phyloP scores from a whole-genome alignment of 2,329 filamentous ascomycete genomes.

The Penicillium sclerotiorum region DNA sequence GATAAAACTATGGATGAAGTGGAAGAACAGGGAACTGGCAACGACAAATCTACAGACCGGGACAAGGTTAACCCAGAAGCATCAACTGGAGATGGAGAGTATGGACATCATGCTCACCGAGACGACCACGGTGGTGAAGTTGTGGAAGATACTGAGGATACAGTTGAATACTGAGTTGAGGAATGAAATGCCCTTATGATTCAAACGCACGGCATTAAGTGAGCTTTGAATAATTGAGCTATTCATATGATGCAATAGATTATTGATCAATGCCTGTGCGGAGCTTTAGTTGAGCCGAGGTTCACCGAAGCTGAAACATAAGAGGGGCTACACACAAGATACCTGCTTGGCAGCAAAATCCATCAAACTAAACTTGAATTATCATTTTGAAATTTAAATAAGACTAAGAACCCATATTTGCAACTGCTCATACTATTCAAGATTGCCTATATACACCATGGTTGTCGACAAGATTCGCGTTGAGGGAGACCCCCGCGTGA shows the following conservation, averaged over 20 bases:
- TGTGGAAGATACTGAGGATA: conserved; percentile 83
- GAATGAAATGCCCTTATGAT: too few relatives aligned
- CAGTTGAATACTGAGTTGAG: conserved; percentile 76
- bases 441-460: conserved; percentile 48
- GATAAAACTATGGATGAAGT: neutral
- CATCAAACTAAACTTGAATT: too few relatives aligned
- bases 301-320: too few relatives aligned
- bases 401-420: neutral
- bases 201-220: too few relatives aligned
- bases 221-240: too few relatives aligned
- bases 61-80: conserved; percentile 25
- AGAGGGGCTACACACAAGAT: too few relatives aligned
- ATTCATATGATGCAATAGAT: too few relatives aligned
- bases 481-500: conserved; percentile 66
- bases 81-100: conserved; percentile 39
- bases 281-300: too few relatives aligned
- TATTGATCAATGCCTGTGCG: too few relatives aligned
- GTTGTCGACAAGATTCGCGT: conserved; percentile 63
- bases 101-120: conserved; percentile 47
- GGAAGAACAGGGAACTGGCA: conserved; percentile 22
- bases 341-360: too few relatives aligned
- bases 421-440: neutral
- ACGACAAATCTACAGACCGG: conserved; percentile 22
- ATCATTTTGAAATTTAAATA: too few relatives aligned
- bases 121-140: conserved; percentile 73